Conservation (phyloP, 331 rosid species). For the Quercus tomentella region DNA sequence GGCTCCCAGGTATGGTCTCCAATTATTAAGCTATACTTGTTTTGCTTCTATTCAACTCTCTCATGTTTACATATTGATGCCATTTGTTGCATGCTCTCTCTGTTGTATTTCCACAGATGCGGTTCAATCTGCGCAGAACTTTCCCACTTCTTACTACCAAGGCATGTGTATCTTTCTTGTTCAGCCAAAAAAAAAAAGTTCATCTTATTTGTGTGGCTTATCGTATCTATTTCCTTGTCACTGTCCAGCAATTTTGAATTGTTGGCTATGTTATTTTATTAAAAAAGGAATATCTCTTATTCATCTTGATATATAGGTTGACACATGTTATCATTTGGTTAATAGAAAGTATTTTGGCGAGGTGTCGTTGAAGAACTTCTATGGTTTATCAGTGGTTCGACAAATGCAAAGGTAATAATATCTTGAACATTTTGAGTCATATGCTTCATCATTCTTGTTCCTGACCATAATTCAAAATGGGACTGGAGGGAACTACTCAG, state of each 20-base stretch:
- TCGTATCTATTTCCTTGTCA: not conserved
- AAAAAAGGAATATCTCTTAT: slow-evolving; percentile 13
- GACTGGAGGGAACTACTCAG: not conserved
- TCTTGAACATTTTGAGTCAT: slow-evolving; percentile 7
- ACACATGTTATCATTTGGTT: slow-evolving; percentile 38
- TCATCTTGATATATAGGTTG: slow-evolving; percentile 16
- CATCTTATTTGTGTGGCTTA: not conserved
- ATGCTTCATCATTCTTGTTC: not conserved
- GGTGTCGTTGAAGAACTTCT: slow-evolving; percentile 98
- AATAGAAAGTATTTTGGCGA: slow-evolving; percentile 96
- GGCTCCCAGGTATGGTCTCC: slow-evolving; percentile 80
- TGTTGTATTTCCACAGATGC: slow-evolving; percentile 51
- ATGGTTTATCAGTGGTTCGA: slow-evolving; percentile 98
- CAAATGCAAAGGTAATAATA: slow-evolving; percentile 81
- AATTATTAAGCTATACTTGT: slow-evolving; percentile 5
- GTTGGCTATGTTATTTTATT: slow-evolving; percentile 7
- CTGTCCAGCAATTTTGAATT: not conserved
- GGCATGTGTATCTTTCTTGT: slow-evolving; percentile 43
- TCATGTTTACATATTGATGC: not conserved
- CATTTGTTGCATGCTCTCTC: slow-evolving; percentile 10
- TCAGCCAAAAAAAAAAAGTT: not conserved
- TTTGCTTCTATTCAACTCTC: slow-evolving; percentile 2
- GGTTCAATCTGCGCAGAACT: slow-evolving; percentile 77
- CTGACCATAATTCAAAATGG: not conserved
- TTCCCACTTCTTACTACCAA: slow-evolving; percentile 97